phyloP scores from a whole-genome alignment of 192 early-diverging fungal species.

The Coemansia sp. region DNA sequence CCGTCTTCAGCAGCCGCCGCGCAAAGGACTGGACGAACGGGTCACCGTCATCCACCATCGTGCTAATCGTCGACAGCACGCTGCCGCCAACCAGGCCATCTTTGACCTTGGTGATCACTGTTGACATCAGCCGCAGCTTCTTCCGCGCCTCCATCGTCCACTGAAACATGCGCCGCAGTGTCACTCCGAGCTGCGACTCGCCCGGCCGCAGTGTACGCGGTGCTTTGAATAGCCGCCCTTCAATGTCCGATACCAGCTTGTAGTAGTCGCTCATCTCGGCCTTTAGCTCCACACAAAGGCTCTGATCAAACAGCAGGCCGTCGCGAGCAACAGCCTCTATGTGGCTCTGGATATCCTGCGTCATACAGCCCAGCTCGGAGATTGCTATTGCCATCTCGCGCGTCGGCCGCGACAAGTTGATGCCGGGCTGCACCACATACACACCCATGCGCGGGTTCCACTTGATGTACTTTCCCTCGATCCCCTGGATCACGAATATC shows the following conservation, averaged over 20 bases:
- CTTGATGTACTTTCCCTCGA: constrained; percentile 79
- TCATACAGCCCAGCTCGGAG: constrained; percentile 75
- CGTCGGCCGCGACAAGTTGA: constrained; percentile 52
- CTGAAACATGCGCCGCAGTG: constrained; percentile 75
- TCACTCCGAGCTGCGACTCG: constrained; percentile 55
- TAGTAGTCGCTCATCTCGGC: constrained; percentile 80
- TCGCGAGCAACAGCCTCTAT: constrained; percentile 32
- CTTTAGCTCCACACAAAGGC: constrained; percentile 75
- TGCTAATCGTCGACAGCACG: constrained; percentile 63
- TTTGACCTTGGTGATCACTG: constrained; percentile 33
- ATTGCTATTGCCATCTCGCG: constrained; percentile 61
- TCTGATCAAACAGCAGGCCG: constrained; percentile 51
- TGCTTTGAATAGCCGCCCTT: constrained; percentile 62
- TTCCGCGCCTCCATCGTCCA: constrained; percentile 81
- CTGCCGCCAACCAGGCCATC: constrained; percentile 33
- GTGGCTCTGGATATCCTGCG: constrained; percentile 57
- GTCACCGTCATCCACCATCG: constrained; percentile 85
- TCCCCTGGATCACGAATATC: constrained; percentile 89
- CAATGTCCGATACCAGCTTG: constrained; percentile 76
- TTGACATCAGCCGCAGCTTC: constrained; percentile 68
- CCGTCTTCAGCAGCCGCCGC: constrained; percentile 63
- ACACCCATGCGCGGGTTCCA: constrained; percentile 50
- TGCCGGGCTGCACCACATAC: constrained; percentile 54
- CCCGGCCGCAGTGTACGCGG: constrained; percentile 31
- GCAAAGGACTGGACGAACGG: constrained; percentile 79